Conservation (phyloP, 495 filamentous ascomycete genomes). For the Hyphodiscus hymeniophilus region DNA sequence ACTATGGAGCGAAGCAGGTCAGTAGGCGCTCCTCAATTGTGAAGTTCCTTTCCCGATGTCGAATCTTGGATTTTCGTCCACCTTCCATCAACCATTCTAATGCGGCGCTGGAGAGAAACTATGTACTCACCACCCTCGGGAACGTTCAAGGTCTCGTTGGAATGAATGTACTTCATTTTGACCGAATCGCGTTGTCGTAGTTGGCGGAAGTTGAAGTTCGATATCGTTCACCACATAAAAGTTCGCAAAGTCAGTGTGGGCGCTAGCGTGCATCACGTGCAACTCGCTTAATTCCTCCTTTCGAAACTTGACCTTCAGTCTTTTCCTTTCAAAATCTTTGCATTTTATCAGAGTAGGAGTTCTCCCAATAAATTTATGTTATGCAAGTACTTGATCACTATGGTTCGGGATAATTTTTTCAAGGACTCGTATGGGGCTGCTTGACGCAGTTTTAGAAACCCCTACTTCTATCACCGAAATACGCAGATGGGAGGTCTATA, state of each 20-base stretch:
- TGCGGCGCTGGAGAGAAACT: background rate
- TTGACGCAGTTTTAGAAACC: too few relatives aligned
- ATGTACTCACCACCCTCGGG: slow-evolving; percentile 86
- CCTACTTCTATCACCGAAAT: too few relatives aligned
- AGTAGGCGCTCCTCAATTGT: slow-evolving; percentile 29
- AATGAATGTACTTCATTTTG: slow-evolving; percentile 99
- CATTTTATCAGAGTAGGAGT: too few relatives aligned
- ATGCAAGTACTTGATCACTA: too few relatives aligned
- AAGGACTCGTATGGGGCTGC: too few relatives aligned
- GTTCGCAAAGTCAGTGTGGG: slow-evolving; percentile 7
- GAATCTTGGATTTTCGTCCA: background rate
- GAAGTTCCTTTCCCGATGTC: background rate
- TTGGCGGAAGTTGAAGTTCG: slow-evolving; percentile 17
- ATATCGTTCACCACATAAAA: slow-evolving; percentile 3
- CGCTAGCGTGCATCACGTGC: background rate
- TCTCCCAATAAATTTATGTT: too few relatives aligned
- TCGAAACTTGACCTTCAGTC: too few relatives aligned
- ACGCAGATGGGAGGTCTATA: too few relatives aligned
- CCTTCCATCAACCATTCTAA: background rate
- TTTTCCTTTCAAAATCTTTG: too few relatives aligned
- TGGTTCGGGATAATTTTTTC: too few relatives aligned
- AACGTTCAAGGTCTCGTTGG: slow-evolving; percentile 84
- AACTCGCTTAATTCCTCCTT: background rate
- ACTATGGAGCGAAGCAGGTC: slow-evolving; percentile 47
- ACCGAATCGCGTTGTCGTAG: slow-evolving; percentile 27